Evolutionary conservation across 1,139 yeast genomes (phyloP).

Genomic region (Hanseniaspora gamundiae): DNA sequence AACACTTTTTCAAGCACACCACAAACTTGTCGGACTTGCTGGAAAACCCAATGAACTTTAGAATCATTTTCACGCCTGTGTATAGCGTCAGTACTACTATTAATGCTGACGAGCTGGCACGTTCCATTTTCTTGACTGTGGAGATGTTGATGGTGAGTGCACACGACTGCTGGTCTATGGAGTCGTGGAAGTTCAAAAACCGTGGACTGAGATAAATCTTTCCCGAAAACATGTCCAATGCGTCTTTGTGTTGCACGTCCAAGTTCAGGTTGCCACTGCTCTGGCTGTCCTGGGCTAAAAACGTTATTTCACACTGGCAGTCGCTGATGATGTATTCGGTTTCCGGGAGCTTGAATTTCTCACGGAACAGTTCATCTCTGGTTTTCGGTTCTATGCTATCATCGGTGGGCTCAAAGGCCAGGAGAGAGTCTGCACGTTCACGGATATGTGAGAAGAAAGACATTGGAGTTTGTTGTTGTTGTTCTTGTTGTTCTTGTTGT

Average conservation of each 20-base stretch:
- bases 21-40: slow-evolving; percentile 78
- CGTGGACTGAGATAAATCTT: slow-evolving; percentile 59
- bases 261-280: slow-evolving; percentile 8
- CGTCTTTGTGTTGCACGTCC: slow-evolving; percentile 5
- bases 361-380: slow-evolving; percentile 59
- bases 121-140: slow-evolving; percentile 72
- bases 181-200: slow-evolving; percentile 62
- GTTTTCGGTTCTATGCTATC: slow-evolving; percentile 15
- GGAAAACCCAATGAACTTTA: slow-evolving; percentile 69
- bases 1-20: slow-evolving; percentile 44
- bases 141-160: slow-evolving; percentile 63
- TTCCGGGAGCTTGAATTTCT: slow-evolving; percentile 57
- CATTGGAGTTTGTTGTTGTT: not conserved
- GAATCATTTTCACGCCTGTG: slow-evolving; percentile 48
- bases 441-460: not conserved
- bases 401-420: not conserved
- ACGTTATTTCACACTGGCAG: slow-evolving; percentile 54
- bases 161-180: slow-evolving; percentile 57
- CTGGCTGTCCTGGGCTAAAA: slow-evolving; percentile 32
- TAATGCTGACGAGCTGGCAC: slow-evolving; percentile 66
- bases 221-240: slow-evolving; percentile 36
- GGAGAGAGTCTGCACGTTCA: slow-evolving; percentile 1
- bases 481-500: too few species aligned
- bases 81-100: slow-evolving; percentile 63
- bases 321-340: slow-evolving; percentile 56